Base-by-base conservation (phyloP, 2,329 filamentous ascomycete genomes). In the Scedosporium minutisporum region DNA sequence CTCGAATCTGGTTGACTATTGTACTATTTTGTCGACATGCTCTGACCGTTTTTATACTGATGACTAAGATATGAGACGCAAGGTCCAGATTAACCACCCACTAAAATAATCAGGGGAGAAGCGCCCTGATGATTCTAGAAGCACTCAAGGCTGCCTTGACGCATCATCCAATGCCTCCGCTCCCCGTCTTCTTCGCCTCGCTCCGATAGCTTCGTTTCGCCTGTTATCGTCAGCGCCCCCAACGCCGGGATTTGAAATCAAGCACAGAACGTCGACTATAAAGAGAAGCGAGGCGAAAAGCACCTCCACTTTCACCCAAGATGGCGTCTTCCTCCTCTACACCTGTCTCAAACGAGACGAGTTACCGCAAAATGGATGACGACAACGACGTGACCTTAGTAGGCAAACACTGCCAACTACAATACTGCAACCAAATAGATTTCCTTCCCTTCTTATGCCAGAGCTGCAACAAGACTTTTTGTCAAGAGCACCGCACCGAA, bases 371-470 rank as follows among this genome's bases (percentile, higher is more conserved):
- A 65, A 93, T 93, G 88, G 81, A 88, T 70, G 83, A 86, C 70
- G 82, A 76, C 64, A 72, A 82, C 72, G 93, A 97, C 76, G 88
- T 93, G 58, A 88, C 90, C 69, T 84, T 93, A 25, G 88, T 97
- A 68, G 95, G 95, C 75, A 85, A 85, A 65, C 93, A 97, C 79
- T 99, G 95, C 82, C 87, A 97, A 74, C 88, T 90, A 76, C 80
- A 88, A 67, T 96, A 91, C 80, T 99, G 95, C 81, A 89, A 93
- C 73, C 90, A 95, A 72, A 89, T 97, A 65, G 95, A 97, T 76
- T 97, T 99, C 75, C 85, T 99, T 4, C 95, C 95, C 3, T 97
- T 97, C 75, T 83, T 87, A 71, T 99, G 95, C 78, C 90, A 96
- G 73, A 95, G 90, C 68, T 99, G 95, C 77, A 83, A 74, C 66